A percentile compares a stretch with the other conserved stretches of the same genome.
Conservation (phyloP, 73 alveolate genomes). For the Blepharisma stoltei region DNA sequence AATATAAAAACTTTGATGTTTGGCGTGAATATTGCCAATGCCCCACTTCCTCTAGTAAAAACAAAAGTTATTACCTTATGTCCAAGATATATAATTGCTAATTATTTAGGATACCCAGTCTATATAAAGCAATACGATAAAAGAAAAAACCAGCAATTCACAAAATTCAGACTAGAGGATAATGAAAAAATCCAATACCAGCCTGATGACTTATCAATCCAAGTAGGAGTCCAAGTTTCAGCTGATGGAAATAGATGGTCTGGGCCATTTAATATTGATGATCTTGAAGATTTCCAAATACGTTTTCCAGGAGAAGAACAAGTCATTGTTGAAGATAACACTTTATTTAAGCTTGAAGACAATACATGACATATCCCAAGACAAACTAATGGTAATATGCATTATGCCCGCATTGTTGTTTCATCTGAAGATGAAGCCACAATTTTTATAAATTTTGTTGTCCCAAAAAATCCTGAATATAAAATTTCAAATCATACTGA, state of each 20-base stretch:
- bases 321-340: not conserved
- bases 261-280: slow-evolving; percentile 27
- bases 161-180: not conserved
- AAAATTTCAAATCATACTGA: slow-evolving; percentile 14
- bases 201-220: not conserved
- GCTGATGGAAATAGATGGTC: slow-evolving; percentile 32
- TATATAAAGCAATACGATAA: slow-evolving; percentile 34
- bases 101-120: slow-evolving; percentile 34
- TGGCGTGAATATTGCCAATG: slow-evolving; percentile 45
- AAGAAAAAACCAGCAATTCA: not conserved
- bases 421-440: slow-evolving; percentile 70
- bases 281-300: slow-evolving; percentile 26
- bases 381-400: slow-evolving; percentile 25
- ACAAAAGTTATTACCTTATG: slow-evolving; percentile 56
- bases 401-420: slow-evolving; percentile 40
- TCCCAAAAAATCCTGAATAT: slow-evolving; percentile 41
- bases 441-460: slow-evolving; percentile 37
- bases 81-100: slow-evolving; percentile 49
- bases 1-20: not conserved
- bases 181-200: not conserved
- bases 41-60: slow-evolving; percentile 29
- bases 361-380: no score
- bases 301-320: not conserved
- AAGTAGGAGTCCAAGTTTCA: slow-evolving; percentile 20
- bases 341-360: no score